Evolutionary conservation across 257 asterid species (phyloP).

Genomic region (Nicotiana attenuata): DNA sequence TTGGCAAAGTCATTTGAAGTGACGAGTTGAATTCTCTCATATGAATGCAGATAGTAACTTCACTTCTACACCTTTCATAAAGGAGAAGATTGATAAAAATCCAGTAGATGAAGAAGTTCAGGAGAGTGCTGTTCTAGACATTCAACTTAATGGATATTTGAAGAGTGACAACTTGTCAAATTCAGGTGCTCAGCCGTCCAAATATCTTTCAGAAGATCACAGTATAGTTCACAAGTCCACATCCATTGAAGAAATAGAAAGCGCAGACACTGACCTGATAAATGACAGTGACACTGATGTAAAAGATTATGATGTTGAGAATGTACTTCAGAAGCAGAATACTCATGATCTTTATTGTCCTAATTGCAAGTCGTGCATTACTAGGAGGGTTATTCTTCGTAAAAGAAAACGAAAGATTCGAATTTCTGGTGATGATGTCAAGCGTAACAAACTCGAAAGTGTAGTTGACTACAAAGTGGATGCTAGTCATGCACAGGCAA

Average conservation of each 20-base stretch:
- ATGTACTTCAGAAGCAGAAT: conserved; percentile 50
- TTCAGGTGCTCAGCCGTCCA: conserved; percentile 26
- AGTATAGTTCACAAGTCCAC: conserved; percentile 16
- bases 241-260: conserved; percentile 43
- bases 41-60: conserved; percentile 34
- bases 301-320: conserved; percentile 56
- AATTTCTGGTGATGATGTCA: conserved; percentile 38
- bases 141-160: conserved; percentile 22
- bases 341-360: conserved; percentile 91
- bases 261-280: conserved; percentile 39
- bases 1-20: not conserved
- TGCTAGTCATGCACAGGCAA: conserved; percentile 14
- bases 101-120: conserved; percentile 16
- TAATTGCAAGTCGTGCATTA: conserved; percentile 87
- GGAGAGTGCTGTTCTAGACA: conserved; percentile 19
- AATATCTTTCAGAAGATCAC: conserved; percentile 26
- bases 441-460: conserved; percentile 40
- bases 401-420: conserved; percentile 63
- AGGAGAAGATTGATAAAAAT: conserved; percentile 22
- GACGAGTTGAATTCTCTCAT: not conserved
- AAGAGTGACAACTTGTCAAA: conserved; percentile 13
- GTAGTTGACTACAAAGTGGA: conserved; percentile 14
- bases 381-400: conserved; percentile 74
- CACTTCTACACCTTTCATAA: conserved; percentile 18
- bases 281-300: conserved; percentile 41